Evolutionary conservation across 2,329 filamentous ascomycete species (phyloP).

Genomic region (Nigrospora oryzae): DNA sequence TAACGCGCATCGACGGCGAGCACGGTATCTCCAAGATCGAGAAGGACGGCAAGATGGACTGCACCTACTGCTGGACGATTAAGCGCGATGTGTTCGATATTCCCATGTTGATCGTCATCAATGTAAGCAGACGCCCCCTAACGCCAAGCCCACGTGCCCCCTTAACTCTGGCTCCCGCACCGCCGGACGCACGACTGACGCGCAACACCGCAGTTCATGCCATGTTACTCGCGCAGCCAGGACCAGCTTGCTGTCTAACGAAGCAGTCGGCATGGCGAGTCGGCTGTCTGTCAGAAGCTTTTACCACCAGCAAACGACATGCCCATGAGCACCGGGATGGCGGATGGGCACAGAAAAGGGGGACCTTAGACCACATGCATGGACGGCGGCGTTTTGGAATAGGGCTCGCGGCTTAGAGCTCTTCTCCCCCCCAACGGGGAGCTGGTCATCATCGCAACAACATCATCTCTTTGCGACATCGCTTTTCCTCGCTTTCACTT

Average conservation of each 20-base stretch:
- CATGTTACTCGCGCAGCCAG: slow-evolving; percentile 50
- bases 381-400: slow-evolving; percentile 23
- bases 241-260: slow-evolving; percentile 46
- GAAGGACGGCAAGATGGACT: slow-evolving; percentile 85
- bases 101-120: slow-evolving; percentile 96
- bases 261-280: neutral
- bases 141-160: too few relatives aligned
- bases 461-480: neutral
- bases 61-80: slow-evolving; percentile 94
- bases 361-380: slow-evolving; percentile 11
- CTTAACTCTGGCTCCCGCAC: too few relatives aligned
- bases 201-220: slow-evolving; percentile 38
- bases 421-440: slow-evolving; percentile 15
- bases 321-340: neutral
- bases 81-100: slow-evolving; percentile 97
- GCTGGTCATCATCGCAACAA: slow-evolving; percentile 13
- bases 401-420: slow-evolving; percentile 15
- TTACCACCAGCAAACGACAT: too few relatives aligned
- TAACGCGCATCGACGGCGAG: slow-evolving; percentile 59
- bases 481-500: neutral
- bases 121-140: slow-evolving; percentile 55
- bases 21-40: slow-evolving; percentile 76
- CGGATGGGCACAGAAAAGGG: neutral
- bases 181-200: too few relatives aligned
- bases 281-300: neutral